Evolutionary conservation across 805 yeast species (phyloP), one percentile per base, ranked within the genome.

Genomic region (Groenewaldozyma salmanticensis): DNA sequence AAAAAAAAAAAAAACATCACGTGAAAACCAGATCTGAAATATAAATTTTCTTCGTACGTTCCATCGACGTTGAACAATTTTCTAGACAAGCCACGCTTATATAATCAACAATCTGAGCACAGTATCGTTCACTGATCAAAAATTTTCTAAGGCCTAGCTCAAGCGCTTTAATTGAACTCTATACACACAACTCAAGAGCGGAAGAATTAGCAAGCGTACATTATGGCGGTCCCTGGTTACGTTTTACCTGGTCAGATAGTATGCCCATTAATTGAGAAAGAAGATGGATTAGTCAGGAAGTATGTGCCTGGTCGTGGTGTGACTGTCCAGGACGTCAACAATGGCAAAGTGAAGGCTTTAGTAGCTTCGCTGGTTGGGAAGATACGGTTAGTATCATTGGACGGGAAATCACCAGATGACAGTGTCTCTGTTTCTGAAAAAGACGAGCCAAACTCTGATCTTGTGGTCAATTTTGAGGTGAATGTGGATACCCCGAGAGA

Each of bases 241-340:
- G 84, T 72, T 2, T 67, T 79, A n/a, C 95, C 96, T 1, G 95
- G 96, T 0, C 95, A 86, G 52, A 72, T 79, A 33, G 66, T 86
- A 19, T 71, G 77, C 16, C 88, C 92, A 5, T 41, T 60, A 3
- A 48, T 54, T 1, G 65, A 64, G 13, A 48, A 52, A 4, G 62
- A 61, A n/a, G 53, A 52, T 5, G 57, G 57, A 13, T 35, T 49
- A 5, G 55, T 70, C 2, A 58, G 66, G 33, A 69, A 67, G 43
- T 84, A 71, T 51, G 55, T 65, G 3, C 62, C 85, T 1, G 94
- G 95, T 4, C 60, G 65, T 17, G 95, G 95, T 6, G 70, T 84
- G 1, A 48, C 75, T 3, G 65, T 73, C 18, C 62, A 68, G 3
- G 65, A 75, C 15, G 64, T 62, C 2, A 40, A 42, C n/a, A 37